phyloP scores from a whole-genome alignment of 192 early-diverging fungal species.

The Mortierella alpina region DNA sequence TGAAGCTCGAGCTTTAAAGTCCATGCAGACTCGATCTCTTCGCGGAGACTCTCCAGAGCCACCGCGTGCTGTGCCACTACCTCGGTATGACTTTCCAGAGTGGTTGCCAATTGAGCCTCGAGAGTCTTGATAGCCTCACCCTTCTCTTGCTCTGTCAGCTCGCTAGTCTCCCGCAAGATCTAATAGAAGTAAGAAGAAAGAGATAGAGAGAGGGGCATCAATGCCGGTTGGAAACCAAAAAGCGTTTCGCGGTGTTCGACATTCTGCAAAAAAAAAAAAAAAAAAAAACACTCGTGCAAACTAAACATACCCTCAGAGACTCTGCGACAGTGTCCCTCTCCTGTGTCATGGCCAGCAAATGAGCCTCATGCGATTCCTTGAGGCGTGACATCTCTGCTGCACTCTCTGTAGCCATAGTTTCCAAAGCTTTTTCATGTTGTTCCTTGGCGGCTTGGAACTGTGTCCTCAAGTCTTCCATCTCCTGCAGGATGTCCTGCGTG shows the following conservation, averaged over 20 bases:
- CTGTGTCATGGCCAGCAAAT: conserved; percentile 13
- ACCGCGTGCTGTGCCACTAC: conserved; percentile 15
- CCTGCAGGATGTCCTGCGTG: conserved; percentile 34
- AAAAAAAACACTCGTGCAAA: neutral
- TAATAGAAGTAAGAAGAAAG: neutral
- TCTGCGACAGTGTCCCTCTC: conserved; percentile 22
- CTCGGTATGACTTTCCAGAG: conserved; percentile 4
- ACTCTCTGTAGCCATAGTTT: conserved; percentile 17
- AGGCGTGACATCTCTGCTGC: conserved; percentile 18
- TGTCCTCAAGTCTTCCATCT: conserved; percentile 43
- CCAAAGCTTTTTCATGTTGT: conserved; percentile 33
- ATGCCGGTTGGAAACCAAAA: neutral
- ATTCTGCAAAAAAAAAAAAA: neutral
- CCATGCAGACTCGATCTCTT: conserved; percentile 37
- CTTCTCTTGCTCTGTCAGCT: conserved; percentile 25
- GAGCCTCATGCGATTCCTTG: conserved; percentile 28
- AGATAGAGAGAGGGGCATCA: neutral
- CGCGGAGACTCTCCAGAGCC: conserved; percentile 16
- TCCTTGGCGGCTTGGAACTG: conserved; percentile 33
- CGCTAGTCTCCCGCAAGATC: conserved; percentile 29
- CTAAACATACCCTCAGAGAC: conserved; percentile 23
- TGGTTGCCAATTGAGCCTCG: conserved; percentile 16
- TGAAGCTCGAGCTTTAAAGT: conserved; percentile 18
- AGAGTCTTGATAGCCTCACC: conserved; percentile 17
- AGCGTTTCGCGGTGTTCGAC: neutral